A percentile compares a stretch with the other conserved stretches of the same genome.
Conservation (phyloP, 2,329 filamentous ascomycete genomes). For the Fusarium sp. region DNA sequence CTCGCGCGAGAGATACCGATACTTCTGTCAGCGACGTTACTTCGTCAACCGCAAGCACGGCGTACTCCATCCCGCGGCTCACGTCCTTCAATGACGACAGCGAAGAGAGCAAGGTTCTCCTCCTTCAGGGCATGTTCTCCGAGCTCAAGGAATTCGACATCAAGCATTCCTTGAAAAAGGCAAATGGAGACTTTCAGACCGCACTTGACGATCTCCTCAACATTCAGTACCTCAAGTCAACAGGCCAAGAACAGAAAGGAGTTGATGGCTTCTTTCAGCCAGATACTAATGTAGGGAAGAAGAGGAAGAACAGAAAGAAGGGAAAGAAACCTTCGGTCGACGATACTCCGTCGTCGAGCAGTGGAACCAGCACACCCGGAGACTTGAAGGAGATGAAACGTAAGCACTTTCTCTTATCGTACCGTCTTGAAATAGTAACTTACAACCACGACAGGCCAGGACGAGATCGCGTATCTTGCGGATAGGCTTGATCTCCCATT, state of each 20-base stretch:
- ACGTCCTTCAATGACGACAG: constrained; percentile 56
- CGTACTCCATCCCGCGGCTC: constrained; percentile 43
- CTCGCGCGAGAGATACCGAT: constrained; percentile 46
- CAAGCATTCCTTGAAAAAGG: constrained; percentile 74
- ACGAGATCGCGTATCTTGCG: constrained; percentile 58
- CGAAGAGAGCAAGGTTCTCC: constrained; percentile 70
- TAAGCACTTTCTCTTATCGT: constrained; percentile 23
- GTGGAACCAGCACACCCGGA: constrained; percentile 28
- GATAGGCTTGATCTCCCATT: constrained; percentile 56
- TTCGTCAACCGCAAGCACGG: constrained; percentile 37
- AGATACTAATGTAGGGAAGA: constrained; percentile 57
- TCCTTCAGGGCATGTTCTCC: constrained; percentile 79
- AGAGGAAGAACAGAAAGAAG: constrained; percentile 53
- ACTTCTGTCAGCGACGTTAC: constrained; percentile 42
- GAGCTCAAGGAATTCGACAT: constrained; percentile 75
- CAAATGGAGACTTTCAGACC: constrained; percentile 72
- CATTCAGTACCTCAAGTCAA: constrained; percentile 79
- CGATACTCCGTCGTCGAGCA: constrained; percentile 24
- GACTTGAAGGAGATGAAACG: constrained; percentile 45
- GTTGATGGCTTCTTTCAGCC: constrained; percentile 83
- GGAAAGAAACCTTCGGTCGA: constrained; percentile 33
- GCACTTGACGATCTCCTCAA: constrained; percentile 87
- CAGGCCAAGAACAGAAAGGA: constrained; percentile 73
- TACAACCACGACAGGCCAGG: constrained; percentile 43
- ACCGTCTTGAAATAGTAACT: neutral